These are phyloP conservation scores for Castanea mollissima DNA, from an alignment of 306 rosid species.

Conservation along the genomic window DNA sequence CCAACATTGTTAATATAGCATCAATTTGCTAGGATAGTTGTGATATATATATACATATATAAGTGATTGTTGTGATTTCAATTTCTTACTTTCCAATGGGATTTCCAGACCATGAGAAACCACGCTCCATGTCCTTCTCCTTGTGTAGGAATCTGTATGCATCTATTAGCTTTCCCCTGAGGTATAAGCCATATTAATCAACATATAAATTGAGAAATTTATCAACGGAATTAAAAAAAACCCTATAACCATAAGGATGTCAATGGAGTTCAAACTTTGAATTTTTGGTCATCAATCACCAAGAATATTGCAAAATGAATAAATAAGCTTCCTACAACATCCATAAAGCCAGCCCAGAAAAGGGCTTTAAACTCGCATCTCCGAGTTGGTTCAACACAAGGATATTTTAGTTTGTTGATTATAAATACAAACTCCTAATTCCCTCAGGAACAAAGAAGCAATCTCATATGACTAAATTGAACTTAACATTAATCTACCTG, in stretches of 20 bases:
- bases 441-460: background rate
- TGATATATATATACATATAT: too few relatives aligned
- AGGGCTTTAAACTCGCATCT: conserved; percentile 4
- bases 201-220: conserved; percentile 17
- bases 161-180: conserved; percentile 90
- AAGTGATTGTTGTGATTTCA: conserved; percentile 9
- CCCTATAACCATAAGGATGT: conserved; percentile 7
- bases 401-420: background rate
- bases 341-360: conserved; percentile 5
- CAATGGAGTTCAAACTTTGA: conserved; percentile 1
- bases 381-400: conserved; percentile 7
- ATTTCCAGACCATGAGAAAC: conserved; percentile 97
- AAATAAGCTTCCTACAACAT: conserved; percentile 2
- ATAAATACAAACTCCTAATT: background rate
- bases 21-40: background rate
- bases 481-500: background rate
- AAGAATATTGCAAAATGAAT: background rate
- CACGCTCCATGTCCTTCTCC: conserved; percentile 81
- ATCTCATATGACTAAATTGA: background rate
- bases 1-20: conserved; percentile 2
- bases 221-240: background rate
- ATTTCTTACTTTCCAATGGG: conserved; percentile 83
- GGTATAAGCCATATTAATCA: conserved; percentile 27
- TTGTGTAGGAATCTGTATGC: conserved; percentile 81
- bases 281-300: background rate